These are phyloP conservation scores for Fusarium stilboides DNA, from an alignment of 2,329 filamentous ascomycete genomes.

Conservation along the genomic window DNA sequence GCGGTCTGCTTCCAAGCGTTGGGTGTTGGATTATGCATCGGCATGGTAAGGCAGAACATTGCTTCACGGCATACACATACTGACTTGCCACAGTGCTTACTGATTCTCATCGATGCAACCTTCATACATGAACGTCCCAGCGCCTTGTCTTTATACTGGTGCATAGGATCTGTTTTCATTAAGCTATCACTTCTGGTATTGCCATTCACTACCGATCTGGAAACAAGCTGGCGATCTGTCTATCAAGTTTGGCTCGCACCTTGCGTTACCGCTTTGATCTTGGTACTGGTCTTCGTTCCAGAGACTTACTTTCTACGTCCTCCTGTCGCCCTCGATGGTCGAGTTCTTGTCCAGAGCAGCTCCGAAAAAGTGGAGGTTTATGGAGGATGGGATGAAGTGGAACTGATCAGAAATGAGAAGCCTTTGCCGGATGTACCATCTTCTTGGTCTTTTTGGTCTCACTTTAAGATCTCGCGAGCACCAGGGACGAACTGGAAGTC, in stretches of 20 bases:
- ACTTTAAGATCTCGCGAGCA: conserved; percentile 19
- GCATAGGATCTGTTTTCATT: conserved; percentile 16
- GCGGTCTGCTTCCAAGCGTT: conserved; percentile 24
- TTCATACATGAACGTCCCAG: conserved; percentile 41
- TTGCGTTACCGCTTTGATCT: background rate
- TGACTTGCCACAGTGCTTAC: conserved; percentile 5
- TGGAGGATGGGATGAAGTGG: conserved; percentile 22
- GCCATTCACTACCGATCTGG: conserved; percentile 1
- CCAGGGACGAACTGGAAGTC: conserved; percentile 25
- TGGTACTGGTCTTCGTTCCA: conserved; percentile 24
- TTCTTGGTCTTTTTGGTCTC: background rate
- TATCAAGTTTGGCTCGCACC: conserved; percentile 26
- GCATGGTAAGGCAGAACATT: conserved; percentile 13
- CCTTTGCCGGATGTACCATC: conserved; percentile 26
- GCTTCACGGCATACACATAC: rapidly evolving
- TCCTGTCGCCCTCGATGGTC: conserved; percentile 33
- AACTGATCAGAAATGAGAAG: background rate
- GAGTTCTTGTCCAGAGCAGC: conserved; percentile 17
- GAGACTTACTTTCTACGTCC: conserved; percentile 40
- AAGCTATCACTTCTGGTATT: conserved; percentile 21
- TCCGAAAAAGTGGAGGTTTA: conserved; percentile 33
- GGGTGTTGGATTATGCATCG: conserved; percentile 11
- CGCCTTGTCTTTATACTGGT: conserved; percentile 32
- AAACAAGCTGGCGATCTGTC: conserved; percentile 15
- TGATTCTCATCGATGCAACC: conserved; percentile 34